These are phyloP conservation scores for Cichorium intybus DNA, from an alignment of 140 eudicot species.

Conservation along the genomic window DNA sequence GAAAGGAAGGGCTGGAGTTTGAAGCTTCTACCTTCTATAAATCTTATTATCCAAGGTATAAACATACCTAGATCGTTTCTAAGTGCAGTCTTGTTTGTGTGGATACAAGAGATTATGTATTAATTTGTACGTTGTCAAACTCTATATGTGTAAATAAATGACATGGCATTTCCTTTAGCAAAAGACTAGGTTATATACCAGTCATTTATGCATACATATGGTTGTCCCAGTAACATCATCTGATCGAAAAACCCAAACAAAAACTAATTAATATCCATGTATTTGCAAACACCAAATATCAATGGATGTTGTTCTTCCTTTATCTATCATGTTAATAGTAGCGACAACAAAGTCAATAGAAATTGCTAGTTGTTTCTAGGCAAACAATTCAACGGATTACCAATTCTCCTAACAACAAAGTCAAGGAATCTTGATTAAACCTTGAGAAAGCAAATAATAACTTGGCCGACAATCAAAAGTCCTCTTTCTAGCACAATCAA, in stretches of 20 bases:
- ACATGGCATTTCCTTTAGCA: too few relatives aligned
- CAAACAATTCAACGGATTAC: slow-evolving; percentile 15
- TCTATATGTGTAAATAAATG: too few relatives aligned
- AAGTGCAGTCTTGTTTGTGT: too few relatives aligned
- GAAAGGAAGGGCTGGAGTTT: too few relatives aligned
- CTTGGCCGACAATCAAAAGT: not conserved
- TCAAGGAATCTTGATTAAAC: slow-evolving; percentile 4
- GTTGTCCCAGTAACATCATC: too few relatives aligned
- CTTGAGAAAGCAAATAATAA: not conserved
- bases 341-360: slow-evolving; percentile 26
- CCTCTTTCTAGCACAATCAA: slow-evolving; percentile 36
- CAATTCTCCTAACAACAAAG: slow-evolving; percentile 2
- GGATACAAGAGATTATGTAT: too few relatives aligned
- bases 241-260: not conserved
- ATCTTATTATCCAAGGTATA: too few relatives aligned
- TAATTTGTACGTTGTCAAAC: too few relatives aligned
- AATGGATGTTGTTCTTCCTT: not conserved
- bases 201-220: too few relatives aligned
- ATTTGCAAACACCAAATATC: not conserved
- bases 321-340: slow-evolving; percentile 2
- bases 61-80: too few relatives aligned
- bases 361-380: slow-evolving; percentile 32
- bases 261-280: not conserved
- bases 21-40: too few relatives aligned
- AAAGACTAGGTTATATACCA: too few relatives aligned